Evolutionary conservation across 2,329 filamentous ascomycete species (phyloP).

Genomic region (Triangularia setosa): DNA sequence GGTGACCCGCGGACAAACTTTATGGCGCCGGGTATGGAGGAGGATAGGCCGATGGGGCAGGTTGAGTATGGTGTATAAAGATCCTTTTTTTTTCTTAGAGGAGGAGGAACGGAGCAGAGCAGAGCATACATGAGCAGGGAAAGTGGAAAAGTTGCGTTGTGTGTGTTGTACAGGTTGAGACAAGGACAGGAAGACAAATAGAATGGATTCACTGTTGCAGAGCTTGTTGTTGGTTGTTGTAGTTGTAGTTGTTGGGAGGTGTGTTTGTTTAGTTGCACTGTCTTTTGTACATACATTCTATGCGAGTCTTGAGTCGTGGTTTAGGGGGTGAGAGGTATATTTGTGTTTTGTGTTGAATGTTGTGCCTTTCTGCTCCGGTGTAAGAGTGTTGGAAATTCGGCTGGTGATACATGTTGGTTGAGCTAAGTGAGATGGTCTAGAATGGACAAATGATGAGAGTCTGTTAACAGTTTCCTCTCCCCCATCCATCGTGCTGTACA

Average conservation of each 20-base stretch:
- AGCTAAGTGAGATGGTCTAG: too few species aligned
- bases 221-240: background rate
- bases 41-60: conserved; percentile 59
- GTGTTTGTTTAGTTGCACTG: too few species aligned
- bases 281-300: background rate
- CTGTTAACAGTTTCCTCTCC: too few species aligned
- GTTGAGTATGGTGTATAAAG: conserved; percentile 53
- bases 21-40: conserved; percentile 67
- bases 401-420: too few species aligned
- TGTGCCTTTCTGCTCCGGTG: too few species aligned
- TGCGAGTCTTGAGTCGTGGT: background rate
- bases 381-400: too few species aligned
- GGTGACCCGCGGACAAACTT: conserved; percentile 75
- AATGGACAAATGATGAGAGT: too few species aligned
- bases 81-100: background rate
- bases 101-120: background rate
- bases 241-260: background rate
- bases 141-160: background rate
- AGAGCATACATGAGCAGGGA: background rate
- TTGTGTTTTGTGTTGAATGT: background rate
- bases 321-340: background rate
- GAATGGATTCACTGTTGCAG: background rate
- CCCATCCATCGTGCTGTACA: too few species aligned
- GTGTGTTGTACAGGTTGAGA: background rate
- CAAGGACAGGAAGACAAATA: background rate